Evolutionary conservation across 306 rosid species (phyloP), one percentile per base, ranked within the genome.

Genomic region (Prosopis cineraria): DNA sequence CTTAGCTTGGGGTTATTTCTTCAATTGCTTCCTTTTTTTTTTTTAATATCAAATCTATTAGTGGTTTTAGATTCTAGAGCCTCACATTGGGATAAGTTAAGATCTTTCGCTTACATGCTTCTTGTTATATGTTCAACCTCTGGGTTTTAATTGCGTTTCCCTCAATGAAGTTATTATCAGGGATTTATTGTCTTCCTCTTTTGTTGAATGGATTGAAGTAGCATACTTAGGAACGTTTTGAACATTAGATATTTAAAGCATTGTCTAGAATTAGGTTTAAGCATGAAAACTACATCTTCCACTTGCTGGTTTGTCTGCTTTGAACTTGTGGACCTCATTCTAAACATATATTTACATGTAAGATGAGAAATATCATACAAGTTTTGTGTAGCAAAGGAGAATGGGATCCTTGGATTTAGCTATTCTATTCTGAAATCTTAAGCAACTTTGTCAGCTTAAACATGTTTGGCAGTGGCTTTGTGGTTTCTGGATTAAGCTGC

Each of bases 281-380:
- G 75, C 31, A 19, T 17, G 17, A 30, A 48, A 52, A 29, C 36
- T 27, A 48, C 62, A 14, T 65, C 20, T 48, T 62, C 41, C 67
- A 67, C 66, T 82, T 55, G 31, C 13, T 11, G 64, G 65, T 71
- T 62, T 63, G 30, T 68, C 71, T 76, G 43, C 36, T 63, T 64
- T 71, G 41, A 22, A 22, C 64, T 53, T 71, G 30, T 43, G 43
- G 44, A 55, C 53, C 37, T 65, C 48, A 20, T 65, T 36, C 40
- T 65, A 64, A 52, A 3, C 29, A 60, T 39, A 30, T 50, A 29
- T 52, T 73, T 69, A 62, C 45, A 56, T 13, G 53, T 45, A n/a
- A 1, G 40, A 37, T 41, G 41, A 40, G 20, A 40, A 60, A 56
- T 70, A 63, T 69, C 50, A 50, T 70, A 52, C 59, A 76, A 9